Conservation (phyloP, 805 yeast species). For the Lachancea dasiensis region DNA sequence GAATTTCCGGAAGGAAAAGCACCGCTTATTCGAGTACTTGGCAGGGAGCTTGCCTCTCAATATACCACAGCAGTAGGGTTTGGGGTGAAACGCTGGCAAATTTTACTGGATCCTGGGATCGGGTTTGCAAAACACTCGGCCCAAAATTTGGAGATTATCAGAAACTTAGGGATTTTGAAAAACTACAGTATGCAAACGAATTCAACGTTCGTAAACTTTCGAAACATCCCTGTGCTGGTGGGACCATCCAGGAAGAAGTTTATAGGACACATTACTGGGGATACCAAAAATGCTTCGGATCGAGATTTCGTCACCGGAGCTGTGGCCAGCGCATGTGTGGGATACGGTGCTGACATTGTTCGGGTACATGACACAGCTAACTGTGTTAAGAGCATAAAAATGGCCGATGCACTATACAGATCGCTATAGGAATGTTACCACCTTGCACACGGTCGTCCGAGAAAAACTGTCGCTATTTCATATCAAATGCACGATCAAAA, state of each 20-base stretch:
- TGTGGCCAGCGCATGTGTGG: conserved; percentile 64
- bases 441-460: too few species aligned
- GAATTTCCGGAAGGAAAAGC: conserved; percentile 18
- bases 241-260: conserved; percentile 91
- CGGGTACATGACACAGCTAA: conserved; percentile 81
- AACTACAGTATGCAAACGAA: conserved; percentile 36
- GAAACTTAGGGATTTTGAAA: conserved; percentile 43
- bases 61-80: conserved; percentile 48
- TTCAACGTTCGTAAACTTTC: conserved; percentile 26
- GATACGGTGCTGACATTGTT: conserved; percentile 70
- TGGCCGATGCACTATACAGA: conserved; percentile 59
- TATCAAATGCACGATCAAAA: too few species aligned
- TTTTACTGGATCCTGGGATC: conserved; percentile 88
- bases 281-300: conserved; percentile 46
- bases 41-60: conserved; percentile 56
- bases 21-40: conserved; percentile 49
- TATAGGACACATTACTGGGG: conserved; percentile 67
- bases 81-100: conserved; percentile 85
- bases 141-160: conserved; percentile 65
- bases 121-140: conserved; percentile 86
- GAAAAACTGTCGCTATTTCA: neutral
- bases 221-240: conserved; percentile 56
- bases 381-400: conserved; percentile 44
- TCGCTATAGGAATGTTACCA: neutral
- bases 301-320: conserved; percentile 76